Evolutionary conservation across 495 filamentous ascomycete species (phyloP), one percentile per base, ranked within the genome.

Genomic region (Lineolata rhizophorae): DNA sequence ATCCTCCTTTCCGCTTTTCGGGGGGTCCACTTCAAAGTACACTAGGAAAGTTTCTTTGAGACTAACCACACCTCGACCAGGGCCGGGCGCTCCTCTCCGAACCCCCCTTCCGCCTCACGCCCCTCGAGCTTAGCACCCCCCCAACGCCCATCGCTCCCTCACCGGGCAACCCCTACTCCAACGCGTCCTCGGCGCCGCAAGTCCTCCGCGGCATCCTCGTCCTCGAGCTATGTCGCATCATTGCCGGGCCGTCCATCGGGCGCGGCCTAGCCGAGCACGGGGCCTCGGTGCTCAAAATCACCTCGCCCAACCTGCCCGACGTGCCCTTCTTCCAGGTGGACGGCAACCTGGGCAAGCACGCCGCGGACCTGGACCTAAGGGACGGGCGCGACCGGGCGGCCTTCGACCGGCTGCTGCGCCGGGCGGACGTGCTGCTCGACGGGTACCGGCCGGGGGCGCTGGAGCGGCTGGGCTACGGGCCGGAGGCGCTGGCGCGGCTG

Each of bases 241-340:
- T 60, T 32, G 57, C 55, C 37, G 65, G 57, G 35, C 41, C 41
- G 12, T 35, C 41, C 2, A 41, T 44, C 2, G 37, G 38, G 13
- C 26, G 41, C 15, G 41, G 41, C 4, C 31, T 44, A 5, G 41
- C 41, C 11, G 41, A 44, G 20, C 41, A 44, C 24, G 41, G 41
- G 9, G 41, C 41, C 6, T 31, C 65, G 32, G 65, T 76, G 2
- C 48, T 78, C 39, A 79, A 79, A 45, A 60, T 82, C 38, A 79
- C 75, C 11, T 72, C 66, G 17, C 65, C 70, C 0, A 54, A 60
- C 20, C 56, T 79, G 16, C 66, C 66, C 10, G 76, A 82, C 35
- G 75, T 82, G 6, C 74, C 76, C 0, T 78, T 79, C 56, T 82
- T 79, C 57, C 75, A 79, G 47, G 70, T 82, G 6, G 75, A 80